A percentile compares a stretch with the other conserved stretches of the same genome.
Evolutionary conservation across 257 asterid species (phyloP).

Genomic region (Mentha longifolia): DNA sequence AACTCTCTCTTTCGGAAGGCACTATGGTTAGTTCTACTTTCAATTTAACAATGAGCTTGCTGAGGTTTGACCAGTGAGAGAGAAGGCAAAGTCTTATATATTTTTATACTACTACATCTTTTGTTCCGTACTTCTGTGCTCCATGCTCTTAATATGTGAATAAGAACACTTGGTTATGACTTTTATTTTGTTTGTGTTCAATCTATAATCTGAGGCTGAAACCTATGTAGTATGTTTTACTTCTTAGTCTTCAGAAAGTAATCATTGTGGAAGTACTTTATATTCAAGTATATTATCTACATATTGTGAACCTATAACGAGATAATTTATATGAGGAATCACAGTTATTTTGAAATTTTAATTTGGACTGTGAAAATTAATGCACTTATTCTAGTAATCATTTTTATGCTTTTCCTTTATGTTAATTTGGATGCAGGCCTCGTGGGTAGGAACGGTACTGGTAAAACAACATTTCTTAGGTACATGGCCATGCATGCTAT

Average conservation of each 20-base stretch:
- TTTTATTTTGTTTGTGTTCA: constrained; percentile 19
- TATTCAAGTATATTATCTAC: not conserved
- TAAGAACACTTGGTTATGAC: constrained; percentile 19
- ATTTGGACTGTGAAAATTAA: constrained; percentile 2
- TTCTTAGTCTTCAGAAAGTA: constrained; percentile 14
- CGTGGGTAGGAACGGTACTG: constrained; percentile 98
- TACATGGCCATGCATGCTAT: constrained; percentile 98
- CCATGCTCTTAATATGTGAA: constrained; percentile 16
- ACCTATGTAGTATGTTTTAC: constrained; percentile 11
- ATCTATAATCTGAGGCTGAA: constrained; percentile 18
- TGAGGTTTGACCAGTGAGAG: constrained; percentile 6
- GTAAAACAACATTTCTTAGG: constrained; percentile 96
- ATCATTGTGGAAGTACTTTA: constrained; percentile 23
- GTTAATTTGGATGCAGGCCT: constrained; percentile 63
- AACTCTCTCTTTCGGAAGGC: constrained; percentile 91
- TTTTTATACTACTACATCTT: not conserved
- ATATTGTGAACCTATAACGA: constrained; percentile 12
- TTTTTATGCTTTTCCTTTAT: constrained; percentile 24
- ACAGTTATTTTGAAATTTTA: not conserved
- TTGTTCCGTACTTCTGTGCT: not conserved
- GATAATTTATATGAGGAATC: not conserved
- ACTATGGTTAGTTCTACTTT: constrained; percentile 75
- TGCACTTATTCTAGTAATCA: not conserved
- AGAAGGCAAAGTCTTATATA: not conserved
- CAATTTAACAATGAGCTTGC: constrained; percentile 26